A percentile compares a stretch with the other conserved stretches of the same genome.
Evolutionary conservation across 108 stramenopile species (phyloP).

Genomic region (Ochromonas danica): DNA sequence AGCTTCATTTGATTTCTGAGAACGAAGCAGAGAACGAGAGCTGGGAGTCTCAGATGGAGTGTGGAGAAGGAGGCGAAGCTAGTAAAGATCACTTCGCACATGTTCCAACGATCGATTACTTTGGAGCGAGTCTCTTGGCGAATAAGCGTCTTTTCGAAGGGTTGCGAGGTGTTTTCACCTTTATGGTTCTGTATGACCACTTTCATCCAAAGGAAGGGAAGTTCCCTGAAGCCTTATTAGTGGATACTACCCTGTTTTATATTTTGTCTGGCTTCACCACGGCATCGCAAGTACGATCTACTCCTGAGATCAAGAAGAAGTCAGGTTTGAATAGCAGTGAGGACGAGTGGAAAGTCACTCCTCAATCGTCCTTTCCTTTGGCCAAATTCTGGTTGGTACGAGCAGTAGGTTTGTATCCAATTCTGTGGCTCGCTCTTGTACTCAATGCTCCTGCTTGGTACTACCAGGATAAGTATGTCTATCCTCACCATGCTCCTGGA

Average conservation of each 20-base stretch:
- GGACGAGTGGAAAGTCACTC: not conserved
- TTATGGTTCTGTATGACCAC: not conserved
- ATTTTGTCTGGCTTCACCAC: not conserved
- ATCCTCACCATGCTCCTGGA: not conserved
- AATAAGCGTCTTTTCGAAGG: not conserved
- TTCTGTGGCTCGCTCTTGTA: not conserved
- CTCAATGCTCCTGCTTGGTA: not conserved
- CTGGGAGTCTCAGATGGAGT: not conserved
- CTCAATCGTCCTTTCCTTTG: not conserved
- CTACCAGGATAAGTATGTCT: not conserved
- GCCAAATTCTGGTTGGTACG: not conserved
- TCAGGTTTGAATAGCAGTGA: no score
- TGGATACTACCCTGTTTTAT: not conserved
- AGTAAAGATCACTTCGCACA: not conserved
- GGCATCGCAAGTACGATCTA: not conserved
- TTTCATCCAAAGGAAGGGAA: not conserved
- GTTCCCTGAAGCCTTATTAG: not conserved
- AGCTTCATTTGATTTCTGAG: no score
- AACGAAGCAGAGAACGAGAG: not conserved
- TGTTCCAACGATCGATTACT: not conserved
- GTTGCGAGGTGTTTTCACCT: not conserved
- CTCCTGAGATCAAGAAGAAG: not conserved
- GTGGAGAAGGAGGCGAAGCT: not conserved
- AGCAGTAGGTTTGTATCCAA: not conserved
- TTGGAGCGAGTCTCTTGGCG: not conserved